Evolutionary conservation across 2,329 filamentous ascomycete species (phyloP), one percentile per base, ranked within the genome.

Genomic region (Truncatella angustata): DNA sequence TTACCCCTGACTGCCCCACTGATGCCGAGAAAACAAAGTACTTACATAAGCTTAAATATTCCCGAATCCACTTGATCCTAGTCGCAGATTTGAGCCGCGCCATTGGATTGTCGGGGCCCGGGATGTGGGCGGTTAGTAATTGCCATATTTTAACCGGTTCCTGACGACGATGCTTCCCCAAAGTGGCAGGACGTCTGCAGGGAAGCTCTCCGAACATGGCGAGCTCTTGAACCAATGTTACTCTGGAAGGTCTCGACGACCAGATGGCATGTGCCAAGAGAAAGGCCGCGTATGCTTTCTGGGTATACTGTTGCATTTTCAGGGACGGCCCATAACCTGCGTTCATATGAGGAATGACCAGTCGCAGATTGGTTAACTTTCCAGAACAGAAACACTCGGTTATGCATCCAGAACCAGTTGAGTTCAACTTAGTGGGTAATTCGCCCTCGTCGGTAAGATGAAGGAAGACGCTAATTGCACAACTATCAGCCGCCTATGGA

Each of bases 251-350:
- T 44, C 40, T 44, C 20, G 28, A 26, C 16, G 23, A n/a, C 9
- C 16, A 44, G n/a, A 44, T 24, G 20, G 23, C 20, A 16, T 21
- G 4, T 24, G 40, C 40, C 40, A 44, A 44, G 40, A 28, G 24
- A 44, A 40, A 23, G 40, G 28, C 28, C 28, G 40, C 40, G 40
- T 44, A 44, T 28, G 23, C 40, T 16, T 23, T 44, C 24, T 44
- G 28, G 24, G 21, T 44, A 44, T 44, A 44, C 40, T 24, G 40
- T 44, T 24, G 40, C 40, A 44, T 44, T 44, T 16, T 26, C 21
- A 28, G 40, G 21, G 10, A 14, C 39, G n/a, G 9, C n/a, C 16
- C 40, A 24, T 24, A 44, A 23, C 40, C 40, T 20, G 20, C 23
- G 40, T 23, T 24, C 40, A 21, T 44, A 44, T 44, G 16, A 24